phyloP scores from a whole-genome alignment of 805 yeast genomes.

The Sungouiella thailandica region DNA sequence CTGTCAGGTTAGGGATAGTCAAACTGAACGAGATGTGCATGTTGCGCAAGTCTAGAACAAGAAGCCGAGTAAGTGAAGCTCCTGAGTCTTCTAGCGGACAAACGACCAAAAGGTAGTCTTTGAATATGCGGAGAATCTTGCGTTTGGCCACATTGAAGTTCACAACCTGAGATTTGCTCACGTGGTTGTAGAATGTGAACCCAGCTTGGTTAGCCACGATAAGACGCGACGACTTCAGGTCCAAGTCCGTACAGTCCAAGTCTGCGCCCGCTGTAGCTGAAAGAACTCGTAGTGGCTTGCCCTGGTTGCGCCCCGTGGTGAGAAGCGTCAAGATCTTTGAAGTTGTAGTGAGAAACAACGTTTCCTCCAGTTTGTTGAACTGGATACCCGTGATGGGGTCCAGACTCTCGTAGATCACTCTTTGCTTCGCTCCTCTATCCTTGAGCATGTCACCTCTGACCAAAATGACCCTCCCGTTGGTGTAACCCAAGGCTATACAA shows the following conservation, averaged over 20 bases:
- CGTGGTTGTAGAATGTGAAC: constrained; percentile 55
- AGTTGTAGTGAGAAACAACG: constrained; percentile 69
- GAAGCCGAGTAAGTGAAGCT: constrained; percentile 45
- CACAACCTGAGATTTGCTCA: constrained; percentile 50
- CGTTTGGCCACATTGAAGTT: constrained; percentile 55
- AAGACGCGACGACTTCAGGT: constrained; percentile 41
- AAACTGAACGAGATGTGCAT: constrained; percentile 67
- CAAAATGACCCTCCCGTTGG: constrained; percentile 77
- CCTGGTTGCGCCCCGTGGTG: constrained; percentile 75
- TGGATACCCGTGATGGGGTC: constrained; percentile 81
- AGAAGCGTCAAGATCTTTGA: constrained; percentile 64
- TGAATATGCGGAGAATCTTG: constrained; percentile 40
- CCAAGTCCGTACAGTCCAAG: constrained; percentile 44
- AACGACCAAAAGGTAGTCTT: constrained; percentile 55
- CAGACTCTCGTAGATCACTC: constrained; percentile 65
- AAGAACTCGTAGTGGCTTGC: constrained; percentile 49
- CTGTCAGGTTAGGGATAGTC: constrained; percentile 56
- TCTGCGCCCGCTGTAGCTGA: constrained; percentile 46
- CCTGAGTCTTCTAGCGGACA: constrained; percentile 36
- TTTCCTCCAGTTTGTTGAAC: constrained; percentile 47
- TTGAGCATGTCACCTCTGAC: constrained; percentile 83
- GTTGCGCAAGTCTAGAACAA: constrained; percentile 65
- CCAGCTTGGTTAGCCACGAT: constrained; percentile 64
- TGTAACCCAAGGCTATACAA: constrained; percentile 70
- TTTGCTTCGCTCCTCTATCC: constrained; percentile 87